phyloP scores from a whole-genome alignment of 345 rosid genomes.

The Eucalyptus grandis region DNA sequence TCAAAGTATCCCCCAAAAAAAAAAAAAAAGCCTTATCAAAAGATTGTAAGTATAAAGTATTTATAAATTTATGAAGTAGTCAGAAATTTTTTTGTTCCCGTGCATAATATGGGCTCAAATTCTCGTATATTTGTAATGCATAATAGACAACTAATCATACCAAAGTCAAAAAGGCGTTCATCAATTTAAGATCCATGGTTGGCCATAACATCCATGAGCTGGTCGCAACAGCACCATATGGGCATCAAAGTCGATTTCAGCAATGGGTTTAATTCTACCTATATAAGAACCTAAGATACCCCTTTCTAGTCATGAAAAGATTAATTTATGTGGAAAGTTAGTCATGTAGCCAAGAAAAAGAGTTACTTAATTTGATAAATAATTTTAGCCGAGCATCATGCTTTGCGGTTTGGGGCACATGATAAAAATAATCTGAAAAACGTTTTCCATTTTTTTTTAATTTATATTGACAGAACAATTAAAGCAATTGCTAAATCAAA shows the following conservation, averaged over 20 bases:
- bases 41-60: background rate
- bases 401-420: too few species aligned
- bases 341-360: background rate
- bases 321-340: background rate
- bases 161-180: accelerated
- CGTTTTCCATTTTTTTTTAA: too few species aligned
- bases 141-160: background rate
- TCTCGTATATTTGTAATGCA: accelerated
- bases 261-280: background rate
- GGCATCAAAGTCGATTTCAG: background rate
- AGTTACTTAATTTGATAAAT: accelerated
- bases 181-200: background rate
- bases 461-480: too few species aligned
- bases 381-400: too few species aligned
- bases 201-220: background rate
- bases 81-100: background rate
- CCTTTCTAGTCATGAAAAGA: accelerated
- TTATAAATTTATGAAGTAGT: background rate
- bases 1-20: background rate
- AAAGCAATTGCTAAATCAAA: too few species aligned
- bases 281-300: background rate
- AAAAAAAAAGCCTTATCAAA: background rate
- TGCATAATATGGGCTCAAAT: accelerated
- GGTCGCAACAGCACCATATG: background rate
- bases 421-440: too few species aligned